Evolutionary conservation across 1,139 yeast genomes (phyloP), one percentile per base, ranked within the genome.

Genomic region (Diutina siamensis): DNA sequence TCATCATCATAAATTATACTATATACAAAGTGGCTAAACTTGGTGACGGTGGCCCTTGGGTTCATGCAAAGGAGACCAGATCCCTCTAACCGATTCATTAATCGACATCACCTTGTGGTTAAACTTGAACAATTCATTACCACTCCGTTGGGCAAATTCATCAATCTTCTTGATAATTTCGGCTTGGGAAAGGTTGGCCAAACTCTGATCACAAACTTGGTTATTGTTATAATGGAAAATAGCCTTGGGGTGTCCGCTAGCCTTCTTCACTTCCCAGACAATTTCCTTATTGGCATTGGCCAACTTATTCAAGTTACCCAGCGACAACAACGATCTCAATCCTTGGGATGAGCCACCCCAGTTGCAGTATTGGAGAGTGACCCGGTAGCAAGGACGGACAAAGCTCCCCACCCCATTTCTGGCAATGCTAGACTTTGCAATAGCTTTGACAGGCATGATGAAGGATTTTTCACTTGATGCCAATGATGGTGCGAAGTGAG

Each of bases 311-410:
- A 89, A 64, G 50, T 78, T 68, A 15, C 50, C 47, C 34, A 48
- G 45, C n/a, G 46, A 92, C 66, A 52, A 85, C 75, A 38, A 27
- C 48, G 83, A 79, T 52, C 89, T 71, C 65, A 87, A 74, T 3
- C 97, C 97, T 46, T 72, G 71, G 1, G 97, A 89, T 3, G 95
- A 84, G 18, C 97, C 98, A 45, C 97, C 97, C 83, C 94, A 83
- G 70, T 88, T 86, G 67, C 96, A 86, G 65, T 81, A 88, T 50
- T 84, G 80, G 47, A 89, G 63, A 12, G 81, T 75, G 50, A 88
- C 72, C 57, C 74, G 77, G 56, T 76, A 77, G 67, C 96, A 87
- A 47, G 87, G 92, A 44, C 70, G 68, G 13, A 87, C 76, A 58
- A 76, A 87, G 1, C 94, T 78, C 5, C 94, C 94, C 22, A 85